Base-by-base conservation (phyloP, 164 flowering plant species). In the Vitis cinerea region DNA sequence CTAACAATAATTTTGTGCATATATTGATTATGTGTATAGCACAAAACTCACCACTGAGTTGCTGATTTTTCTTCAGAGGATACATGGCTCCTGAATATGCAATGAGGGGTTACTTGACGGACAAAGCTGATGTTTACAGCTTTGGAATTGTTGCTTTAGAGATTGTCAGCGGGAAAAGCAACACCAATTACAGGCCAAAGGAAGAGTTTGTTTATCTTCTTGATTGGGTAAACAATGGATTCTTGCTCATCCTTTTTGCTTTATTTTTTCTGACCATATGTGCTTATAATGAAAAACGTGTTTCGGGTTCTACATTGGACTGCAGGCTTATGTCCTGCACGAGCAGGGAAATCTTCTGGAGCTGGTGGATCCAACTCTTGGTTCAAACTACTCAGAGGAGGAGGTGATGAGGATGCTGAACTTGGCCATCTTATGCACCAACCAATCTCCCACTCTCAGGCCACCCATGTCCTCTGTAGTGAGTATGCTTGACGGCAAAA, bases 81-180 rank as follows among this genome's bases (percentile, higher is more conserved):
- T 93, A 93, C 65, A 91, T 93, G 97, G 98, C 98, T 66, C 98
- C 97, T 9, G 98, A 90, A 73, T 92, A 92, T 72, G 98, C 96
- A 50, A 85, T 86, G 90, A 71, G 92, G 50, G 98, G 98, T 61
- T 80, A 88, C 68, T 71, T 93, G 66, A 91, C 95, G 1, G 87
- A 88, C 56, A 93, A 93, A 77, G 98, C 98, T 65, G 98, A 93
- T 74, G 89, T 93, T 19, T 93, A 93, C 73, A 92, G 96, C 73
- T 92, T 85, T 59, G 94, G 98, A 69, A 56, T 92, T 54, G 93
- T 92, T 17, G 78, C 82, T 17, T 71, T 93, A 50, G 98, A 93
- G 79, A 86, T 91, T 74, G 91, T 89, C 30, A 89, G 97, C 67
- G 97, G 98, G 37, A 86, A 72, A 71, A 86, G 87, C 84, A 93